These are phyloP conservation scores for Mychonastes homosphaera DNA, from an alignment of 139 green algal genomes.

Conservation along the genomic window DNA sequence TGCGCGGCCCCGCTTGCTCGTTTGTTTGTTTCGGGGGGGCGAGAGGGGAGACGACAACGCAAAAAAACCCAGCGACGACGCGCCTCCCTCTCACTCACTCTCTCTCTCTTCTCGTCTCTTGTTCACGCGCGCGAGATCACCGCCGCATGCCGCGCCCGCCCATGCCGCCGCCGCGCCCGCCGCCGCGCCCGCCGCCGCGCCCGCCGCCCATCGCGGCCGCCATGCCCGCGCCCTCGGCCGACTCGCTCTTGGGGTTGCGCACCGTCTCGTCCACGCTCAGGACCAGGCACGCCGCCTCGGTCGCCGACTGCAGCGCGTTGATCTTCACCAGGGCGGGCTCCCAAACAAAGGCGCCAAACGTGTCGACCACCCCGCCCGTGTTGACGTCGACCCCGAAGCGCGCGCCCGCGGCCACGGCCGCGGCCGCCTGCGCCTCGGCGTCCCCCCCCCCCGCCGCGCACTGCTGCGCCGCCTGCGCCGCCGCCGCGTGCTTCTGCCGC, in stretches of 20 bases:
- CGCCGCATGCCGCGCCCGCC: slow-evolving; percentile 42
- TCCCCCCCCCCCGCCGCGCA: too few species aligned
- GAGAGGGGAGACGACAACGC: too few species aligned
- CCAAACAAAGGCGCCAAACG: slow-evolving; percentile 89
- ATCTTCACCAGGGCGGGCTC: slow-evolving; percentile 90
- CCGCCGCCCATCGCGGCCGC: slow-evolving; percentile 22
- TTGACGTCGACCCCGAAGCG: slow-evolving; percentile 93
- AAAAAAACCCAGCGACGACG: too few species aligned
- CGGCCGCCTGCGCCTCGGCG: too few species aligned
- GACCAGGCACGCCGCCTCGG: slow-evolving; percentile 92
- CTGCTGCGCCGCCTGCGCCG: too few species aligned
- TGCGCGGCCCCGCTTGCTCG: too few species aligned
- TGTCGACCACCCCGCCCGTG: slow-evolving; percentile 89
- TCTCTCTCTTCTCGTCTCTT: too few species aligned
- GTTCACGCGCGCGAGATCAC: slow-evolving; percentile 12
- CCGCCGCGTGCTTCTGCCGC: slow-evolving; percentile 84
- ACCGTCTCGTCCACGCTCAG: slow-evolving; percentile 96
- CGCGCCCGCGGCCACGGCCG: too few species aligned
- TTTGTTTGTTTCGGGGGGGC: too few species aligned
- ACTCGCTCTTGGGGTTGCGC: slow-evolving; percentile 72
- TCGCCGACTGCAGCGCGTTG: slow-evolving; percentile 84
- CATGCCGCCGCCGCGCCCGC: slow-evolving; percentile 20
- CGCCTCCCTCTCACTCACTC: too few species aligned
- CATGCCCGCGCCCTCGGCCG: slow-evolving; percentile 32
- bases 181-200: slow-evolving; percentile 23